Evolutionary conservation across 768 basidiomycete genomes (phyloP), one percentile per base, ranked within the genome.

Genomic region (Dacryopinax primogenitus): DNA sequence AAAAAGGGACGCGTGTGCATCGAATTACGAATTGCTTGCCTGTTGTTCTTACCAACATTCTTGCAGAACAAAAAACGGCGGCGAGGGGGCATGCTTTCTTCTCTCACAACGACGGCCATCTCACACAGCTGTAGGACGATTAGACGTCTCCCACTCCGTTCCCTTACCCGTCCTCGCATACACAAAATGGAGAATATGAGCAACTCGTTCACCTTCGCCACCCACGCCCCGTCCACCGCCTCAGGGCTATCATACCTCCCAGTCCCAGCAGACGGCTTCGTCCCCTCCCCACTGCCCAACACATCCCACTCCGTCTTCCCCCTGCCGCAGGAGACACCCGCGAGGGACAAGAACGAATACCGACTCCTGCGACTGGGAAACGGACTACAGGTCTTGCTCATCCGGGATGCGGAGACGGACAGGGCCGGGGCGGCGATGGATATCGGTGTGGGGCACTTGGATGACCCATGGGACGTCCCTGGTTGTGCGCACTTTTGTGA

Each of bases 401-500:
- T 98, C 15, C 86, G 86, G 64, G 95, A 99, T 73, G 76, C 82
- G 0, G 85, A 84, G 68, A 85, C 94, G 3, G 96, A 99, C 77
- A 96, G 94, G 76, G 89, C 92, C 12, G 91, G 93, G 0, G 96
- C 95, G 1, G 90, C 91, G 72, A 80, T 99, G 71, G 90, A 95
- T 75, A 92, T 98, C 63, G 86, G 87, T 35, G 93, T 97, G 1
- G 96, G 96, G 2, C 94, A 98, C 75, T 75, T 99, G 63, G 84
- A 82, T 45, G 96, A 99, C 75, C 96, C 96, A 30, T 58, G 51
- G 51, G 92, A 95, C 72, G 88, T 93, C 82, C 92, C 90, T 11
- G 92, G 92, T 12, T 80, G 94, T 45, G 92, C 92, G 61, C 92
- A 95, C 75, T 94, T 94, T 72, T 94, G 93, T 76, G 95, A 99